phyloP scores from a whole-genome alignment of 1,284 basidiomycete genomes.

The Mycosarcoma maydis region DNA sequence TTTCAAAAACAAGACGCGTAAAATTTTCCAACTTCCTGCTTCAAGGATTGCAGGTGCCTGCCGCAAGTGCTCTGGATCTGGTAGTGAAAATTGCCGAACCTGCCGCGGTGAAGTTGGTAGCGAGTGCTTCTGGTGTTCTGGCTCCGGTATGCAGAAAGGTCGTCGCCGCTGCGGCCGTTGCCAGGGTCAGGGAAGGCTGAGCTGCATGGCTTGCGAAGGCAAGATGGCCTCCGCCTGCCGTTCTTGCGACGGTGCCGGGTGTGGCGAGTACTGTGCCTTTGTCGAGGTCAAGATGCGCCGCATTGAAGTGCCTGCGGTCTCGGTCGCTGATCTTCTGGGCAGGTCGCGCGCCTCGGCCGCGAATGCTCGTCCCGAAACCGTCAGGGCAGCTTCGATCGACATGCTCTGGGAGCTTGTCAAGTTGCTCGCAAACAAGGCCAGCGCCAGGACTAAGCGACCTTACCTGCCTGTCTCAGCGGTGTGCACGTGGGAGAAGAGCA shows the following conservation, averaged over 20 bases:
- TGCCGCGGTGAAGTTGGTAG: constrained; percentile 51
- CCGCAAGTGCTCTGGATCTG: constrained; percentile 43
- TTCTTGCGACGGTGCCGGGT: constrained; percentile 47
- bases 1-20: constrained; percentile 47
- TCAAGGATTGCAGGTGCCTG: constrained; percentile 29
- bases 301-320: constrained; percentile 52
- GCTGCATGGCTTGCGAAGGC: constrained; percentile 48
- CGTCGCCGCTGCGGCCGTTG: constrained; percentile 50
- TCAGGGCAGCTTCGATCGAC: constrained; percentile 41
- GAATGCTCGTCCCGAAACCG: constrained; percentile 21
- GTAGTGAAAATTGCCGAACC: constrained; percentile 38
- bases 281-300: constrained; percentile 53
- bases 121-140: constrained; percentile 58
- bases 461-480: constrained; percentile 47
- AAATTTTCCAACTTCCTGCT: constrained; percentile 51
- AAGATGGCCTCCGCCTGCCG: constrained; percentile 41
- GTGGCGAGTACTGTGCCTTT: constrained; percentile 40
- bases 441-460: constrained; percentile 40
- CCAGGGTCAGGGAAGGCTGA: constrained; percentile 44
- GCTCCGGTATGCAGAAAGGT: constrained; percentile 47
- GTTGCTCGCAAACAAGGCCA: constrained; percentile 42
- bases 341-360: constrained; percentile 15
- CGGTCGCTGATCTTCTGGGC: constrained; percentile 41
- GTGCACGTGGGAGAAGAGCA: constrained; percentile 51
- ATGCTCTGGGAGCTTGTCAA: constrained; percentile 50